Evolutionary conservation across 1,284 basidiomycete genomes (phyloP), one percentile per base, ranked within the genome.

Genomic region (Ganoderma sinense): DNA sequence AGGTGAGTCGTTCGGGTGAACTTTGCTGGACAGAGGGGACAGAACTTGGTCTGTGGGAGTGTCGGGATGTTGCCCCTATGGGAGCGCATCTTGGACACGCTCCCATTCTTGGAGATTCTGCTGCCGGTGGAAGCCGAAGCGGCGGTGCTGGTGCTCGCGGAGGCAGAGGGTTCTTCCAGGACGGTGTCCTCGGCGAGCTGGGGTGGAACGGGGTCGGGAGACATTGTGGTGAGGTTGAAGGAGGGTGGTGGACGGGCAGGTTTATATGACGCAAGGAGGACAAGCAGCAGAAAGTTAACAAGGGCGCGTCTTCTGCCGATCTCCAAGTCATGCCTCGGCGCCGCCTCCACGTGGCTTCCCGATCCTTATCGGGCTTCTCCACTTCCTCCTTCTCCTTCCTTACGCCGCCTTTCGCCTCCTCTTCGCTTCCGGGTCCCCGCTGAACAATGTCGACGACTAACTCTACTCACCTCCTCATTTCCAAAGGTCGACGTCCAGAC

Each of bases 1-100:
- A 89, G 80, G 74, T 89, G 88, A 0, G 87, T 89, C 0, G 85
- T 87, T 68, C 87, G 80, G 16, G 87, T 89, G 77, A 89, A 89
- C 74, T 87, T 88, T 14, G 88, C 87, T 10, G 86, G 86, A 69
- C 87, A 89, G 40, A 87, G 77, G 40, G 84, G 81, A 73, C 87
- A 89, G 65, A 83, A 81, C 76, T 88, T 88, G 29, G 84, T 87
- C 77, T 89, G 79, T 8, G 82, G 82, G 39, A 84, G 72, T 6
- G 79, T 78, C 41, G 80, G 78, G 23, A 77, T 72, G 73, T 82
- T 82, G 39, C 81, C 81, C 61, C 75, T 76, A 70, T 82, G 81
- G 18, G 75, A 76, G 20, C 81, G 79, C 80, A 81, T 82, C 67
- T 76, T 75, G 29, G 78, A 78, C 7, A 76, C 65, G 23, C 67